Evolutionary conservation across 768 basidiomycete species (phyloP), one percentile per base, ranked within the genome.

Genomic region (Serendipita indica): DNA sequence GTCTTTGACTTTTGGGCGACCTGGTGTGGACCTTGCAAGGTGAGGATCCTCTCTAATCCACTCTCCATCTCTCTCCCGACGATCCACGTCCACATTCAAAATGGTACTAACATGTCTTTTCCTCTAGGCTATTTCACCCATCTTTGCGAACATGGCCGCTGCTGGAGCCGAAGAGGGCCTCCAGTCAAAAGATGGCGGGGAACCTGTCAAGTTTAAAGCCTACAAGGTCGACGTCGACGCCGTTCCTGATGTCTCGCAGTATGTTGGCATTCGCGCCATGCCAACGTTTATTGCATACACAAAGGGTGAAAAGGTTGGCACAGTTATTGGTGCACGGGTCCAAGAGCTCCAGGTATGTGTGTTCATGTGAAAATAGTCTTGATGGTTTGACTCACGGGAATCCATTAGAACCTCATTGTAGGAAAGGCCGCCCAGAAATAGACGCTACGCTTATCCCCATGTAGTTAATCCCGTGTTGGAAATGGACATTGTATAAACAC

Each of bases 181-280:
- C n/a, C n/a, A n/a, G n/a, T n/a, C n/a, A n/a, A n/a, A n/a, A n/a
- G n/a, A n/a, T n/a, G n/a, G n/a, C n/a, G n/a, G n/a, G n/a, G 37
- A 49, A 63, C 16, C 61, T 60, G 58, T 45, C 60, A 49, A 57
- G 60, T 45, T 67, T 34, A 58, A 32, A 30, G 64, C 65, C 61
- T 63, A 60, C 64, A 65, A 64, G 41, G 60, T 63, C 60, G 65
- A 67, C 59, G 64, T 66, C 30, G 67, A 67, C 61, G 45, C 27
- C 25, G 33, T 14, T 25, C 16, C 20, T 33, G 62, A 61, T 22
- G 49, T 34, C 16, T 33, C 57, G 28, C 62, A 61, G 49, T 57
- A 59, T 39, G 35, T 20, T 43, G 30, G 18, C 18, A 58, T 58
- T 12, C 32, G 62, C 62, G 59, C 59, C 32, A 60, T 60, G 63